phyloP scores from a whole-genome alignment of 208 protist genomes.

The Sergeia podlipaevii region DNA sequence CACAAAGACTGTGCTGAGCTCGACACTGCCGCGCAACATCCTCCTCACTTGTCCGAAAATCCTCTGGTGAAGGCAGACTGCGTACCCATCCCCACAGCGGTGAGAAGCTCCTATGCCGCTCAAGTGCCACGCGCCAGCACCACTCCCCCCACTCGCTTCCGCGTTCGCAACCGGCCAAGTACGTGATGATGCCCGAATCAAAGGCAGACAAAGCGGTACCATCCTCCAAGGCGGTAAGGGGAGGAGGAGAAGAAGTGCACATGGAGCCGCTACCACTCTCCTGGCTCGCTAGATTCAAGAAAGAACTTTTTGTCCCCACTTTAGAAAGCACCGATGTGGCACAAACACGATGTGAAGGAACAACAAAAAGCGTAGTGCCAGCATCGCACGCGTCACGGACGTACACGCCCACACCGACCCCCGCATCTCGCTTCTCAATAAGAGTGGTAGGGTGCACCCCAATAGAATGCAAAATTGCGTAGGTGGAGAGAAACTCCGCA shows the following conservation, averaged over 20 bases:
- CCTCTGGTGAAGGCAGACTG: constrained; percentile 37
- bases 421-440: constrained; percentile 78
- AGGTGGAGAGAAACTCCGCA: constrained; percentile 83
- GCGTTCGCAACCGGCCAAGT: constrained; percentile 27
- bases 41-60: constrained; percentile 29
- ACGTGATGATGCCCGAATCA: constrained; percentile 57
- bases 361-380: constrained; percentile 69
- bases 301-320: constrained; percentile 42
- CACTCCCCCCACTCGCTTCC: constrained; percentile 56
- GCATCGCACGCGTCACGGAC: constrained; percentile 81
- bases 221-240: constrained; percentile 15
- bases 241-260: neutral
- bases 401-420: constrained; percentile 69
- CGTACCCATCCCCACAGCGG: constrained; percentile 82
- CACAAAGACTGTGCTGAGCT: constrained; percentile 47
- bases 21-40: constrained; percentile 51
- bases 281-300: neutral
- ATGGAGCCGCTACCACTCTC: constrained; percentile 7
- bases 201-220: too few species aligned
- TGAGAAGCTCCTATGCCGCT: constrained; percentile 72
- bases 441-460: constrained; percentile 75
- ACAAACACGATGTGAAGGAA: constrained; percentile 61
- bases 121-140: constrained; percentile 74
- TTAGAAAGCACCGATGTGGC: constrained; percentile 36
- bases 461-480: constrained; percentile 74